phyloP scores from a whole-genome alignment of 192 early-diverging fungal species.

The Backusella liffmaniae region DNA sequence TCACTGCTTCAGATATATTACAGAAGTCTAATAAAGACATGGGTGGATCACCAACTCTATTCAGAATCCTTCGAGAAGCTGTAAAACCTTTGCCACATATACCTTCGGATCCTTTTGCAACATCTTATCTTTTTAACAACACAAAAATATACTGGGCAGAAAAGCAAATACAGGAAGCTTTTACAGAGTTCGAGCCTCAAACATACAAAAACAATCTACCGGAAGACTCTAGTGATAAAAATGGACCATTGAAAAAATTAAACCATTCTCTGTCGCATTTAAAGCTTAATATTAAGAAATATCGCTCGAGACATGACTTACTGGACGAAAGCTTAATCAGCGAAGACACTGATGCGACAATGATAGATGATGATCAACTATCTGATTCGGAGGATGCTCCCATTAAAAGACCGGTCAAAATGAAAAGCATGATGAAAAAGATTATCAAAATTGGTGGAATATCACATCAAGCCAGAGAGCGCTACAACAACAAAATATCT shows the following conservation, averaged over 20 bases:
- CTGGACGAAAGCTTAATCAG: slow-evolving; percentile 1
- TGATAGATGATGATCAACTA: background rate
- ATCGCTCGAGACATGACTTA: slow-evolving; percentile 12
- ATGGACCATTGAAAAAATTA: slow-evolving; percentile 10
- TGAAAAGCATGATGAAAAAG: slow-evolving; percentile 14
- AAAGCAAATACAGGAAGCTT: slow-evolving; percentile 4
- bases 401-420: slow-evolving; percentile 4
- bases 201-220: background rate
- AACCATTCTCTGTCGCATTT: slow-evolving; percentile 14
- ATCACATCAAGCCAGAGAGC: background rate
- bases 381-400: background rate
- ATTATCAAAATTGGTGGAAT: slow-evolving; percentile 19
- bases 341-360: slow-evolving; percentile 1
- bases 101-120: slow-evolving; percentile 12
- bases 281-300: slow-evolving; percentile 13
- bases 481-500: slow-evolving; percentile 1
- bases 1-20: slow-evolving; percentile 7
- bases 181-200: slow-evolving; percentile 12
- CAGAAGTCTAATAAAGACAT: background rate
- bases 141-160: slow-evolving; percentile 6
- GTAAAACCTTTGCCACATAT: background rate
- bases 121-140: slow-evolving; percentile 9
- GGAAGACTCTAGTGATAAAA: background rate
- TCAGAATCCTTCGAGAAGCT: slow-evolving; percentile 16
- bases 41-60: slow-evolving; percentile 10